Evolutionary conservation across 2,329 filamentous ascomycete species (phyloP), one percentile per base, ranked within the genome.

Genomic region (Claviceps digitariae): DNA sequence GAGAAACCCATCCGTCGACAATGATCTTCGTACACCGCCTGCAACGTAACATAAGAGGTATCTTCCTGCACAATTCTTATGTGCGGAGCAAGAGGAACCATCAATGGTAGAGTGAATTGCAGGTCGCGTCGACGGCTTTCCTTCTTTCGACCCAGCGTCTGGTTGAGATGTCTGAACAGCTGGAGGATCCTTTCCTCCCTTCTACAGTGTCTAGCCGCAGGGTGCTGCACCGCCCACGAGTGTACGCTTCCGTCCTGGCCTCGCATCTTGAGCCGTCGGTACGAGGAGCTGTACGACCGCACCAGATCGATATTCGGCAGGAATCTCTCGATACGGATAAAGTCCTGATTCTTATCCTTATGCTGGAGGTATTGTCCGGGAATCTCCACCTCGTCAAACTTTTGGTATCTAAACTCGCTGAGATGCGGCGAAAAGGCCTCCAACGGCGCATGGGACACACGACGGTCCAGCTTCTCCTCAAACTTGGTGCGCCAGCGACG

Each of bases 291-390:
- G 61, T 95, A 89, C 10, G 86, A 88, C 53, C 93, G 84, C 44
- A 98, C 87, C 51, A 97, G 77, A 61, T 98, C 91, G 21, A 99
- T 90, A 59, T 93, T 87, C 10, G 94, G 90, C 61, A 98, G 72
- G 79, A 98, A 98, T 25, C 91, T 86, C 67, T 98, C 94, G 59
- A 98, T 97, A 47, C 90, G 86, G 59, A 98, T 85, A 66, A 99
- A 98, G 67, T 98, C 93, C 62, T 95, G 90, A 67, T 98, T 98
- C 79, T 97, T 98, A 63, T 99, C 94, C 68, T 93, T 94, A 72
- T 96, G 93, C 65, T 95, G 84, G 57, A 96, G 74, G 67, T 99
- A 99, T 66, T 99, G 93, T 0, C 93, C 93, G 3, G 94, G 94
- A 38, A 99, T 83, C 69, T 99, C 93, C 13, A 99, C 91, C 62